These are phyloP conservation scores for Seiridium unicorne DNA, from an alignment of 2,329 filamentous ascomycete genomes.

Conservation along the genomic window DNA sequence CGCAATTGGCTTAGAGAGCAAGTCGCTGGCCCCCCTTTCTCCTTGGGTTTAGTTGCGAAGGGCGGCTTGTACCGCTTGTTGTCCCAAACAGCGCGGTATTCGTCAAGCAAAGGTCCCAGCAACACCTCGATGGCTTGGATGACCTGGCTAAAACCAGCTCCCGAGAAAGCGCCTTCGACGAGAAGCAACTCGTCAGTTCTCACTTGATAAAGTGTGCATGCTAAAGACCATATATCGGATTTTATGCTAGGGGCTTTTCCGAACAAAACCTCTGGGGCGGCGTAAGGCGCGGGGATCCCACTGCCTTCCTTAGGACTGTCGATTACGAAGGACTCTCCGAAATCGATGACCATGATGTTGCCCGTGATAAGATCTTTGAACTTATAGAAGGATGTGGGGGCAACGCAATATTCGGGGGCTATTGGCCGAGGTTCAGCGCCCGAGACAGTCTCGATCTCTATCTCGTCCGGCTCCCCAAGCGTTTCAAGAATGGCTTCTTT, in stretches of 20 bases:
- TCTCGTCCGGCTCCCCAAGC: neutral
- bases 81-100: neutral
- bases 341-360: neutral
- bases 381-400: neutral
- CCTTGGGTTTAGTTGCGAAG: neutral
- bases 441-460: neutral
- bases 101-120: neutral
- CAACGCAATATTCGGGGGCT: neutral
- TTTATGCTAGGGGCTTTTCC: neutral
- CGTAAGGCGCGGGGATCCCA: neutral
- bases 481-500: neutral
- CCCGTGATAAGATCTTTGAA: neutral
- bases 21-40: neutral
- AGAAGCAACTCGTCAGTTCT: neutral
- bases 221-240: neutral
- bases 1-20: neutral
- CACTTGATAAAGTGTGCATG: neutral
- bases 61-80: neutral
- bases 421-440: neutral
- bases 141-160: neutral
- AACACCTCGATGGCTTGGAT: conserved; percentile 1
- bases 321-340: neutral
- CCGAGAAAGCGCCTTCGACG: neutral
- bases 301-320: neutral
- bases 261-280: neutral